Base-by-base conservation (phyloP, 306 rosid genomes). In the Sicyos edulis region DNA sequence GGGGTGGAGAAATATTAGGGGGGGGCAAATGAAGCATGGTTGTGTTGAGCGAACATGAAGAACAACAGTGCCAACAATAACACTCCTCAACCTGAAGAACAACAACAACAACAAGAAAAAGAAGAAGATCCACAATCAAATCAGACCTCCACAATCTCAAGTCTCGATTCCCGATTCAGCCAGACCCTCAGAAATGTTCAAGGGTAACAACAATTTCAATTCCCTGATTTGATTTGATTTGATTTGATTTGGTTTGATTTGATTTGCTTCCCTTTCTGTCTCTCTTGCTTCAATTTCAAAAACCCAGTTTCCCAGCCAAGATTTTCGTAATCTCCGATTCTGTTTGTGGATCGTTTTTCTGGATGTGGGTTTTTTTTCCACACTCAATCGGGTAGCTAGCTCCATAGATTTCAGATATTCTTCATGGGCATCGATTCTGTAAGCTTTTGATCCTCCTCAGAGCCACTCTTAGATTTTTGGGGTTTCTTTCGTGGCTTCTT, bases 101-200 rank as follows among this genome's bases (percentile, higher is more conserved):
- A n/a, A n/a, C 85, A 75, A 81, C 29, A 54, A 77, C 80, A 80
- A 65, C 42, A 37, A 65, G 34, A 71, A 59, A 51, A 61, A 34
- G 83, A 80, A 74, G 87, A 88, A 74, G 81, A 85, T 78, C 87
- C 53, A 60, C 83, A 65, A 20, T 74, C 22, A 54, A 84, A 88
- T 1, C 37, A 82, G 92, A 85, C 57, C 37, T 70, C 74, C 58
- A 2, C 91, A 54, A 16, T 79, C 42, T 81, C 87, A 68, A 77
- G 76, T 76, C 76, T 75, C 2, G 98, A 90, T 74, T 87, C 96
- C 26, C 86, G 98, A 79, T 90, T 92, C 86, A 90, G 81, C 66
- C 98, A 92, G 83, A 92, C 96, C 75, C 96, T 92, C 80, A 75
- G 91, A 73, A 90, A 85, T 84, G 98, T 92, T 60, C 98, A 90